phyloP scores from a whole-genome alignment of 306 rosid species.

The Glycine soja region DNA sequence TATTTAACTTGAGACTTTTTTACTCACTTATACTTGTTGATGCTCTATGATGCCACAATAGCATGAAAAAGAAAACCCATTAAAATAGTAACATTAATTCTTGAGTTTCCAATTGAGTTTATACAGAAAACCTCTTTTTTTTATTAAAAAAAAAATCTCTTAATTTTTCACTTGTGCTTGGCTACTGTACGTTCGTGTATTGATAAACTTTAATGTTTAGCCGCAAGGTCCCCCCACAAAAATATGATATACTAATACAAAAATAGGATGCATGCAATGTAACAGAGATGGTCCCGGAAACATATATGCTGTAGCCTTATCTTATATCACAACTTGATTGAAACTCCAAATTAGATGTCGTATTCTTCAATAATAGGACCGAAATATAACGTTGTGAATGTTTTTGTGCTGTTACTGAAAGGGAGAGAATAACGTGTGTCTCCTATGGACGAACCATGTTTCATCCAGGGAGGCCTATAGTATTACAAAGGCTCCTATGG shows the following conservation, averaged over 20 bases:
- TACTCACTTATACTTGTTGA: no score
- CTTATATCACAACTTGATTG: constrained; percentile 42
- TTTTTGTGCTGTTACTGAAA: constrained; percentile 41
- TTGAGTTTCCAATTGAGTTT: no score
- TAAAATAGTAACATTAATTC: no score
- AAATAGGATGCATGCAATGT: constrained; percentile 32
- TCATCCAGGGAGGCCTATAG: constrained; percentile 66
- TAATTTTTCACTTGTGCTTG: background rate
- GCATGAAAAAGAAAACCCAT: no score
- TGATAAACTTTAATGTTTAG: background rate
- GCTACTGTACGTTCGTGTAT: background rate
- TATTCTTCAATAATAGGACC: constrained; percentile 51
- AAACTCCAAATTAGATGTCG: constrained; percentile 48
- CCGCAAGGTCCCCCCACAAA: constrained; percentile 39
- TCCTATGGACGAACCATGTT: constrained; percentile 65
- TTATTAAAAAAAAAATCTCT: background rate
- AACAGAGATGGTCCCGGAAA: constrained; percentile 55
- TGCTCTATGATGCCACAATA: no score
- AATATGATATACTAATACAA: background rate
- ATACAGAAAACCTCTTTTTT: background rate
- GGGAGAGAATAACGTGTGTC: constrained; percentile 52
- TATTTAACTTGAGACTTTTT: no score
- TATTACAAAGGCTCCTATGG: constrained; percentile 28
- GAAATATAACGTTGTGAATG: constrained; percentile 42
- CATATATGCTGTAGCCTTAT: constrained; percentile 40